Conservation (phyloP, 1,139 yeast genomes). For the Tardiomyces blankii region DNA sequence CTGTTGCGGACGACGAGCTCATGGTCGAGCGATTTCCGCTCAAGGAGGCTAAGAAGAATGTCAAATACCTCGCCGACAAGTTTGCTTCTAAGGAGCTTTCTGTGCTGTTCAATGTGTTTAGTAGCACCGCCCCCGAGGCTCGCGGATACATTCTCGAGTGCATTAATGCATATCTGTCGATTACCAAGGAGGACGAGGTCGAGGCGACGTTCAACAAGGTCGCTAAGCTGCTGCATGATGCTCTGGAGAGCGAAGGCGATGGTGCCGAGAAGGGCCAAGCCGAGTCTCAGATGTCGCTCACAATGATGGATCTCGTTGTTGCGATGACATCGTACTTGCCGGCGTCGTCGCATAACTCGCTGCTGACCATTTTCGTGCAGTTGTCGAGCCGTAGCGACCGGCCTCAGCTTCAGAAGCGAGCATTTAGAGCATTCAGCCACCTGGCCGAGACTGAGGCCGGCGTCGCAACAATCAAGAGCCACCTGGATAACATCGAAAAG, state of each 20-base stretch:
- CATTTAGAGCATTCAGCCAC: slow-evolving; percentile 69
- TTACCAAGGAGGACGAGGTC: slow-evolving; percentile 58
- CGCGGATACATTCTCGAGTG: slow-evolving; percentile 80
- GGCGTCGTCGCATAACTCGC: slow-evolving; percentile 52
- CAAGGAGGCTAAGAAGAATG: slow-evolving; percentile 41
- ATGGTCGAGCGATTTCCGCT: slow-evolving; percentile 52
- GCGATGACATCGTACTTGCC: slow-evolving; percentile 82
- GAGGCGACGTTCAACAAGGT: slow-evolving; percentile 76
- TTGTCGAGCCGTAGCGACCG: slow-evolving; percentile 47
- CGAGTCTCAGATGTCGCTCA: slow-evolving; percentile 42
- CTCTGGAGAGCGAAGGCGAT: slow-evolving; percentile 51
- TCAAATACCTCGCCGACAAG: slow-evolving; percentile 52
- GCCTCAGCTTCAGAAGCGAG: slow-evolving; percentile 75
- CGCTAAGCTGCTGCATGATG: slow-evolving; percentile 61
- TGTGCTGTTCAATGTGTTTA: slow-evolving; percentile 81
- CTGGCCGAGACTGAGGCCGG: slow-evolving; percentile 65
- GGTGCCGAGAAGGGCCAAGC: slow-evolving; percentile 17
- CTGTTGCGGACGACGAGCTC: slow-evolving; percentile 43
- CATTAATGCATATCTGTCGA: slow-evolving; percentile 66
- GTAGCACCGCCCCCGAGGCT: slow-evolving; percentile 74
- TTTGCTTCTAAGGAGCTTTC: slow-evolving; percentile 65
- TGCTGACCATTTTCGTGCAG: slow-evolving; percentile 65
- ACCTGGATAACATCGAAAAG: slow-evolving; percentile 46
- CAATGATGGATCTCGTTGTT: slow-evolving; percentile 86
- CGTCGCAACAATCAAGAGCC: slow-evolving; percentile 34